Conservation (phyloP, 192 early-diverging fungal genomes). For the Coemansia sp. region DNA sequence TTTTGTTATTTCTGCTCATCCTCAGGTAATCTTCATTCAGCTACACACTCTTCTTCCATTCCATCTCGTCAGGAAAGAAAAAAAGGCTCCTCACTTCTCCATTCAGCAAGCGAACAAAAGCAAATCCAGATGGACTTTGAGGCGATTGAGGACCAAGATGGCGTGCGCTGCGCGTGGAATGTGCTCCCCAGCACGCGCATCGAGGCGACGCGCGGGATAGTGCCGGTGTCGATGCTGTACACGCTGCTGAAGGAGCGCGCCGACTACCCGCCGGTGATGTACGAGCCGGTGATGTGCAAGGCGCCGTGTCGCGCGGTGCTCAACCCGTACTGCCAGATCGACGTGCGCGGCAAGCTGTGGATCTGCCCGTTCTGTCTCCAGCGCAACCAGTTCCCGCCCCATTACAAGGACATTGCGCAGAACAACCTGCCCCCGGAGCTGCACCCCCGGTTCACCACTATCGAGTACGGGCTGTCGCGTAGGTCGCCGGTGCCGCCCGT, state of each 20-base stretch:
- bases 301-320: slow-evolving; percentile 92
- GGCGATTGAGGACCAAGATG: slow-evolving; percentile 90
- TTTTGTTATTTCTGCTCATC: too few relatives aligned
- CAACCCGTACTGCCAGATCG: slow-evolving; percentile 98
- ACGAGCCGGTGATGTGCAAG: slow-evolving; percentile 98
- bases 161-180: slow-evolving; percentile 97
- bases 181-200: slow-evolving; percentile 90
- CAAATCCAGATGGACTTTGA: slow-evolving; percentile 70
- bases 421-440: slow-evolving; percentile 93
- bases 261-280: slow-evolving; percentile 80
- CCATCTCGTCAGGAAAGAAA: background rate
- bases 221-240: slow-evolving; percentile 91
- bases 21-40: too few relatives aligned
- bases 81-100: background rate
- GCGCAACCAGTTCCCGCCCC: slow-evolving; percentile 95
- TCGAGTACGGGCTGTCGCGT: slow-evolving; percentile 91
- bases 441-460: slow-evolving; percentile 86
- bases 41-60: too few relatives aligned
- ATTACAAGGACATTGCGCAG: slow-evolving; percentile 93
- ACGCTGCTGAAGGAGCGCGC: slow-evolving; percentile 93
- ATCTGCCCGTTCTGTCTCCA: slow-evolving; percentile 98
- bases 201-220: slow-evolving; percentile 93
- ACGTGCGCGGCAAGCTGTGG: slow-evolving; percentile 94
- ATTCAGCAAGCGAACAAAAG: background rate
- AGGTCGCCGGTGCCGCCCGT: slow-evolving; percentile 88